Conservation (phyloP, 225 moss, liverwort and hornwort genomes). For the Pleurozium schreberi region DNA sequence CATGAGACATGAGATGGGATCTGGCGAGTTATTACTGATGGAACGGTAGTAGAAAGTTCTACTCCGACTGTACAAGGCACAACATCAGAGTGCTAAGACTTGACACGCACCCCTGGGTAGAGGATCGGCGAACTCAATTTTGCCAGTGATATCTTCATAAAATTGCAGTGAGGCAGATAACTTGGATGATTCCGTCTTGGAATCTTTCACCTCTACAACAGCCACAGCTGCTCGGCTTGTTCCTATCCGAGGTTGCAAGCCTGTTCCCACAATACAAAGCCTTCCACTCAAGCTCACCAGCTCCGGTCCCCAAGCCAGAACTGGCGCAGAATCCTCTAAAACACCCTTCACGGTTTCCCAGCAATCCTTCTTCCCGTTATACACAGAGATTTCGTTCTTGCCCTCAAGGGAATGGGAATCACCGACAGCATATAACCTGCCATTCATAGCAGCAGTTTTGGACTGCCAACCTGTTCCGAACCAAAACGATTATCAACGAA, state of each 20-base stretch:
- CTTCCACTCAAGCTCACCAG: conserved; percentile 75
- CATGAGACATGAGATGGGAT: neutral
- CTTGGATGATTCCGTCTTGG: conserved; percentile 60
- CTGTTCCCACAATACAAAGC: conserved; percentile 85
- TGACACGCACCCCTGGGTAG: conserved; percentile 88
- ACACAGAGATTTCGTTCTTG: conserved; percentile 90
- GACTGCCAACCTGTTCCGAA: conserved; percentile 75
- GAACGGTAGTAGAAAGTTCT: neutral
- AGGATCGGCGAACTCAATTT: conserved; percentile 86
- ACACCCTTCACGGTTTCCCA: conserved; percentile 95
- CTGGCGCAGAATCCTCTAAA: conserved; percentile 74
- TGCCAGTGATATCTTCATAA: conserved; percentile 82
- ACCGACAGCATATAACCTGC: conserved; percentile 87
- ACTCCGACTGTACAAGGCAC: conserved; percentile 19
- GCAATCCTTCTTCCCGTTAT: conserved; percentile 69
- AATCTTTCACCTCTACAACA: conserved; percentile 73
- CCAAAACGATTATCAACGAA: neutral
- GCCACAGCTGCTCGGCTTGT: conserved; percentile 76
- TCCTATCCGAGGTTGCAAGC: conserved; percentile 54
- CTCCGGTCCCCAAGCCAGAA: conserved; percentile 92
- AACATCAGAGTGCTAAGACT: conserved; percentile 64
- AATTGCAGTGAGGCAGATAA: conserved; percentile 60
- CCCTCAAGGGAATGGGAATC: conserved; percentile 91
- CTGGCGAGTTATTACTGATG: neutral
- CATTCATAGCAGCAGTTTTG: conserved; percentile 88